phyloP scores from a whole-genome alignment of 345 rosid genomes.

The Camelina laxa region DNA sequence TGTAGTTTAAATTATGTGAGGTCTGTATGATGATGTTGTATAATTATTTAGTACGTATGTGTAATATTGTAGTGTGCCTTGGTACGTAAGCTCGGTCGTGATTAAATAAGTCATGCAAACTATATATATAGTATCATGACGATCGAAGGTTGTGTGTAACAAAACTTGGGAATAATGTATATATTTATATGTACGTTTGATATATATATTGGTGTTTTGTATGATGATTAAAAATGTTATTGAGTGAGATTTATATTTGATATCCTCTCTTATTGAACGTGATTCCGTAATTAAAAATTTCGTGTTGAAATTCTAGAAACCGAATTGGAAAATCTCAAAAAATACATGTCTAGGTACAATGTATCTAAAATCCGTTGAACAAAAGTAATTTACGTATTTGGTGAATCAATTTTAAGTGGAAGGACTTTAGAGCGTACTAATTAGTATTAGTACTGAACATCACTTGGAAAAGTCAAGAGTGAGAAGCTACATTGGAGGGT shows the following conservation, averaged over 20 bases:
- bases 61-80: constrained; percentile 26
- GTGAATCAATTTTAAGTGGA: constrained; percentile 35
- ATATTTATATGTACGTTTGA: constrained; percentile 8
- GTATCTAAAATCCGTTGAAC: constrained; percentile 24
- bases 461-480: constrained; percentile 31
- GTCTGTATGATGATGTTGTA: constrained; percentile 36
- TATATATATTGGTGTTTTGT: constrained; percentile 25
- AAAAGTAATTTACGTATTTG: not conserved
- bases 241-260: not conserved
- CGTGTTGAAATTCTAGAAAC: not conserved
- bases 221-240: not conserved
- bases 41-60: constrained; percentile 25
- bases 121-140: constrained; percentile 15
- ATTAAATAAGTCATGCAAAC: constrained; percentile 36
- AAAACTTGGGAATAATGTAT: constrained; percentile 22
- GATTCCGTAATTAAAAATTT: not conserved
- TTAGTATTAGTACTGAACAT: constrained; percentile 7
- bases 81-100: constrained; percentile 31
- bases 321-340: not conserved
- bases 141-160: constrained; percentile 31
- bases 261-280: not conserved
- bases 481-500: constrained; percentile 24
- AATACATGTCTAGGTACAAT: constrained; percentile 41
- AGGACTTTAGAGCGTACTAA: constrained; percentile 12
- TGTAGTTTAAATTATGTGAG: not conserved